Evolutionary conservation across 176 grass and related monocot genomes (phyloP).

Genomic region (Hordeum marinum): DNA sequence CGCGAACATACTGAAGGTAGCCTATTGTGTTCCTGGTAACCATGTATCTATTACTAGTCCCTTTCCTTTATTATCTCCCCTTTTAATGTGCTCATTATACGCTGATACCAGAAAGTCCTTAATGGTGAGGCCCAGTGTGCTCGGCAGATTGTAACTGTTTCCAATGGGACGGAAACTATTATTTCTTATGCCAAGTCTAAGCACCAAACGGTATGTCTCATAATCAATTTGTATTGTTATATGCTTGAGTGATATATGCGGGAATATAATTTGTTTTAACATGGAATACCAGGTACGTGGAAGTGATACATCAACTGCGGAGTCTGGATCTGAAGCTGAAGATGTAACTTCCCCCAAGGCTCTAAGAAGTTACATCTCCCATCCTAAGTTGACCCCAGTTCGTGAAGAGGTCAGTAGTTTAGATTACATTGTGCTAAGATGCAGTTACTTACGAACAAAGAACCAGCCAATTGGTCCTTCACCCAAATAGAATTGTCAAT

Average conservation of each 20-base stretch:
- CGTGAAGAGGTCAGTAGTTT: slow-evolving; percentile 76
- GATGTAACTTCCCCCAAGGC: slow-evolving; percentile 73
- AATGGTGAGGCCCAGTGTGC: slow-evolving; percentile 76
- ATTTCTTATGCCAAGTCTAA: slow-evolving; percentile 76
- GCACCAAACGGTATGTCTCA: slow-evolving; percentile 25
- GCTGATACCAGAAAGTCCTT: slow-evolving; percentile 73
- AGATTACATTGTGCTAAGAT: not conserved
- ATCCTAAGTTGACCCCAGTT: slow-evolving; percentile 85
- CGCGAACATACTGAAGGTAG: slow-evolving; percentile 73
- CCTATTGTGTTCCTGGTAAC: not conserved
- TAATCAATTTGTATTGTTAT: slow-evolving; percentile 10
- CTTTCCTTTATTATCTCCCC: not conserved
- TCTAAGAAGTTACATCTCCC: slow-evolving; percentile 53
- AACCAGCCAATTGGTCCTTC: not conserved
- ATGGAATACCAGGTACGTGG: slow-evolving; percentile 44
- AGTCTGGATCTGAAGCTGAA: slow-evolving; percentile 95
- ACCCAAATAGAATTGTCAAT: not conserved
- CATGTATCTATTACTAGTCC: not conserved
- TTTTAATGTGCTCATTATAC: slow-evolving; percentile 11
- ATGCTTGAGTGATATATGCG: not conserved
- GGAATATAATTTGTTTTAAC: slow-evolving; percentile 23
- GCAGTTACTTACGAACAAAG: not conserved
- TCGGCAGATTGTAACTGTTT: slow-evolving; percentile 84
- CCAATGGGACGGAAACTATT: slow-evolving; percentile 72
- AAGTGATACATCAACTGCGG: slow-evolving; percentile 89